Percentiles rank a stretch among this genome's conserved stretches.
These are phyloP conservation scores for Erythrophleum fordii DNA, from an alignment of 306 rosid species.

Conservation along the genomic window DNA sequence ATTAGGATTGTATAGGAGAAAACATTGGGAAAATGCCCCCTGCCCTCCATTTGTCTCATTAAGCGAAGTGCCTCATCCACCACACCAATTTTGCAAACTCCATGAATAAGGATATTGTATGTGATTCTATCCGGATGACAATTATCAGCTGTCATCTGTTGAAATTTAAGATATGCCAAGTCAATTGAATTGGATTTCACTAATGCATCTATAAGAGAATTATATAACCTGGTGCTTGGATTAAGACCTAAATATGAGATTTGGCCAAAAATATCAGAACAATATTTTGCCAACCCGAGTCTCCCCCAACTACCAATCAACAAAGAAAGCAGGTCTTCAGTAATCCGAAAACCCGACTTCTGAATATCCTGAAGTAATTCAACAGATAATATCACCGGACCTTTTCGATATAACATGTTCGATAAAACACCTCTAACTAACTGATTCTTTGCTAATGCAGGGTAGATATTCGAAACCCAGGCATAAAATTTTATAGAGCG, in stretches of 20 bases:
- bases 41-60: slow-evolving; percentile 72
- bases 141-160: slow-evolving; percentile 71
- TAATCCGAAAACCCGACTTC: slow-evolving; percentile 55
- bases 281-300: slow-evolving; percentile 79
- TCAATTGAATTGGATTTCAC: slow-evolving; percentile 84
- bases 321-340: slow-evolving; percentile 64
- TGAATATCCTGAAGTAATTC: slow-evolving; percentile 63
- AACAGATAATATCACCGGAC: slow-evolving; percentile 69
- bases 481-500: slow-evolving; percentile 61
- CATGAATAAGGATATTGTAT: slow-evolving; percentile 79
- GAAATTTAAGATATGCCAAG: slow-evolving; percentile 81
- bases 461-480: slow-evolving; percentile 67
- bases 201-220: slow-evolving; percentile 84
- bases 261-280: slow-evolving; percentile 70
- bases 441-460: slow-evolving; percentile 47
- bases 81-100: slow-evolving; percentile 78
- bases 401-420: slow-evolving; percentile 49
- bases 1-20: slow-evolving; percentile 74
- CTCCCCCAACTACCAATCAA: slow-evolving; percentile 88
- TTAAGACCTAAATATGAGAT: slow-evolving; percentile 63
- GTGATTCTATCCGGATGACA: slow-evolving; percentile 81
- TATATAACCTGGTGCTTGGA: slow-evolving; percentile 78
- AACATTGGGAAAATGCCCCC: slow-evolving; percentile 74
- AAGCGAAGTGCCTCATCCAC: slow-evolving; percentile 88
- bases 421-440: slow-evolving; percentile 57